Conservation (phyloP, 192 early-diverging fungal genomes). For the Gryganskiella cystojenkinii region DNA sequence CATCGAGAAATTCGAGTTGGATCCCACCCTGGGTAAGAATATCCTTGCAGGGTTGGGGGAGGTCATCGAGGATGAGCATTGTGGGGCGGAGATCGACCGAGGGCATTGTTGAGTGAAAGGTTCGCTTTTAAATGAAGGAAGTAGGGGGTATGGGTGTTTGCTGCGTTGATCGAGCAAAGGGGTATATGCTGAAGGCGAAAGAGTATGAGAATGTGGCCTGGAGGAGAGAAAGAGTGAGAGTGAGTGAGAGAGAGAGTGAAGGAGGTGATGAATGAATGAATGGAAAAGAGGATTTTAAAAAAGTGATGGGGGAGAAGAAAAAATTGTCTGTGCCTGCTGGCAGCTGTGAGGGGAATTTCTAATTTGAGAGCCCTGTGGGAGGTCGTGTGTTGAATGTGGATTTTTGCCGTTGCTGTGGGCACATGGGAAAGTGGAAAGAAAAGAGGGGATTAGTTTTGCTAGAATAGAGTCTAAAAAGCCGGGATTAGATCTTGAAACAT, state of each 20-base stretch:
- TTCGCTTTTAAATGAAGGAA: too few species aligned
- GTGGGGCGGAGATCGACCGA: constrained; percentile 38
- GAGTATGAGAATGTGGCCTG: background rate
- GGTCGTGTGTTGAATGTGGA: constrained; percentile 17
- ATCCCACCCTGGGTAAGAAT: constrained; percentile 37
- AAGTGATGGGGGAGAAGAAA: constrained; percentile 26
- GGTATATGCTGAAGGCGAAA: background rate
- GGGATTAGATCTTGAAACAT: too few species aligned
- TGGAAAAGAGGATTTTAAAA: background rate
- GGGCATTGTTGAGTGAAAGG: constrained; percentile 14
- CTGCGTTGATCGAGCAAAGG: too few species aligned
- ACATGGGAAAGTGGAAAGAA: too few species aligned
- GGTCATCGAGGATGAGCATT: constrained; percentile 54
- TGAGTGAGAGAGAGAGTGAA: constrained; percentile 3
- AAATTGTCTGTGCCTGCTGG: background rate
- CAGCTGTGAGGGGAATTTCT: background rate
- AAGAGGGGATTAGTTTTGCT: too few species aligned
- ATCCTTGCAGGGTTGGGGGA: constrained; percentile 48
- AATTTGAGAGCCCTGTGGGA: background rate
- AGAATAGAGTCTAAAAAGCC: too few species aligned
- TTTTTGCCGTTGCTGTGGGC: too few species aligned
- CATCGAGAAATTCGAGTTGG: constrained; percentile 50
- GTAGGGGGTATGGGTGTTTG: too few species aligned
- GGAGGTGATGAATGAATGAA: background rate
- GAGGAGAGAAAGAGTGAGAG: constrained; percentile 1